phyloP scores from a whole-genome alignment of 2,329 filamentous ascomycete genomes.

The Colletotrichum phormii region DNA sequence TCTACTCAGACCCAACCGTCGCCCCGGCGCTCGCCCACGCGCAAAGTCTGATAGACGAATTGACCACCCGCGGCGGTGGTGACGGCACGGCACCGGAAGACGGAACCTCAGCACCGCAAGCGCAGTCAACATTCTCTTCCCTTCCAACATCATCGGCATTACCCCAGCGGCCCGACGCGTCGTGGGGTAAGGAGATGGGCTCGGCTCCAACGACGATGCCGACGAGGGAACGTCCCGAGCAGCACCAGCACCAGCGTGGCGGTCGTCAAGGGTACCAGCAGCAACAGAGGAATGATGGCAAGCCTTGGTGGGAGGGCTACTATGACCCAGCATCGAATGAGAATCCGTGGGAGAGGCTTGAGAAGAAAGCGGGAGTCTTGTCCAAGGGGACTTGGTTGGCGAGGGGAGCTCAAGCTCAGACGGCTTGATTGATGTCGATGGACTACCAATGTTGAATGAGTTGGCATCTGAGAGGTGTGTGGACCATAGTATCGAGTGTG shows the following conservation, averaged over 20 bases:
- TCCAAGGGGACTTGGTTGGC: conserved; percentile 59
- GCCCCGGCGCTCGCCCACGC: conserved; percentile 36
- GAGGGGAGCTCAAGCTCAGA: neutral
- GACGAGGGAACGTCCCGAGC: conserved; percentile 2
- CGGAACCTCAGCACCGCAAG: neutral
- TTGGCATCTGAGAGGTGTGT: neutral
- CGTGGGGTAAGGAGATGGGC: conserved; percentile 33
- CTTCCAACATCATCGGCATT: conserved; percentile 3
- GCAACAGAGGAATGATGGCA: conserved; percentile 22
- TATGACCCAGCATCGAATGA: conserved; percentile 77
- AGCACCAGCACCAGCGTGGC: neutral
- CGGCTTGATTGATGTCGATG: neutral
- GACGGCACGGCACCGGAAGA: neutral
- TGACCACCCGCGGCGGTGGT: conserved; percentile 7
- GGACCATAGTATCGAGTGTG: neutral
- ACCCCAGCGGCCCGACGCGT: conserved; percentile 25
- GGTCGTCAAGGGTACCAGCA: neutral
- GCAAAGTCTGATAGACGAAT: conserved; percentile 33
- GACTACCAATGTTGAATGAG: neutral
- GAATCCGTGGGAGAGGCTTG: conserved; percentile 77
- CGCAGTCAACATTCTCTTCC: conserved; percentile 17
- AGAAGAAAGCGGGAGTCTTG: conserved; percentile 57
- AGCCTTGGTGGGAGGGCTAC: conserved; percentile 73
- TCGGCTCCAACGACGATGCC: conserved; percentile 14
- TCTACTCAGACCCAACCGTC: conserved; percentile 17